These are phyloP conservation scores for Fulvia fulva DNA, from an alignment of 2,329 filamentous ascomycete species.

Conservation along the genomic window DNA sequence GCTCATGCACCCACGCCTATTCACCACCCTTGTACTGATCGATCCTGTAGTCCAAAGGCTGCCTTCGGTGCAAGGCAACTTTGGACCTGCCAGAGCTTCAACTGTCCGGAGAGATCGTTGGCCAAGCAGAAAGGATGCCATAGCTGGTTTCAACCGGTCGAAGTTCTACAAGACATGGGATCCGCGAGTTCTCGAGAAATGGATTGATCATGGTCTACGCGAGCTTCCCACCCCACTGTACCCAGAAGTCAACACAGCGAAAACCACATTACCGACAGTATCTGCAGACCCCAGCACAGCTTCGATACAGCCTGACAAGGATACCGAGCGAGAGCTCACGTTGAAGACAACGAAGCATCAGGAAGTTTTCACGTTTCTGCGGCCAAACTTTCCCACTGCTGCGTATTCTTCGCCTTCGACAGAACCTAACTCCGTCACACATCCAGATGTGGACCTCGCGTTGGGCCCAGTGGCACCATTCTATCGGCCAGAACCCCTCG, in stretches of 20 bases:
- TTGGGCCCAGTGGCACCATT: conserved; percentile 45
- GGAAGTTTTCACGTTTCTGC: conserved; percentile 75
- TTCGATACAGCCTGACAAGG: conserved; percentile 13
- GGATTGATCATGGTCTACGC: conserved; percentile 48
- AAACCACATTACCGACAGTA: conserved; percentile 25
- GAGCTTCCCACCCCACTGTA: conserved; percentile 28
- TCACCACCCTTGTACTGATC: conserved; percentile 71
- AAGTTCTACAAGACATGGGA: conserved; percentile 84
- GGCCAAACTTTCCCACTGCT: conserved; percentile 49
- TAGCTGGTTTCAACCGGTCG: conserved; percentile 60
- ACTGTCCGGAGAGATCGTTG: conserved; percentile 73
- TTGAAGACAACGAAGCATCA: conserved; percentile 81
- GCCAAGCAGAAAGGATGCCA: conserved; percentile 70
- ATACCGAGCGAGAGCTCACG: conserved; percentile 54
- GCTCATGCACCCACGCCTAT: conserved; percentile 74
- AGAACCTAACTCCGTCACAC: conserved; percentile 38
- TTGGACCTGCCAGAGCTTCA: conserved; percentile 50
- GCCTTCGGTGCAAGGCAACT: conserved; percentile 41
- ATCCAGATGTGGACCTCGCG: conserved; percentile 39
- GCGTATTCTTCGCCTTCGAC: conserved; percentile 28
- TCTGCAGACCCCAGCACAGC: conserved; percentile 26
- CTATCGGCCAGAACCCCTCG: conserved; percentile 62
- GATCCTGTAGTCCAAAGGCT: conserved; percentile 70
- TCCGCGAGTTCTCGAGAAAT: conserved; percentile 68
- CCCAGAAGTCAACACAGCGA: conserved; percentile 37